Conservation (phyloP, 768 basidiomycete species). For the Lyophyllum atratum region DNA sequence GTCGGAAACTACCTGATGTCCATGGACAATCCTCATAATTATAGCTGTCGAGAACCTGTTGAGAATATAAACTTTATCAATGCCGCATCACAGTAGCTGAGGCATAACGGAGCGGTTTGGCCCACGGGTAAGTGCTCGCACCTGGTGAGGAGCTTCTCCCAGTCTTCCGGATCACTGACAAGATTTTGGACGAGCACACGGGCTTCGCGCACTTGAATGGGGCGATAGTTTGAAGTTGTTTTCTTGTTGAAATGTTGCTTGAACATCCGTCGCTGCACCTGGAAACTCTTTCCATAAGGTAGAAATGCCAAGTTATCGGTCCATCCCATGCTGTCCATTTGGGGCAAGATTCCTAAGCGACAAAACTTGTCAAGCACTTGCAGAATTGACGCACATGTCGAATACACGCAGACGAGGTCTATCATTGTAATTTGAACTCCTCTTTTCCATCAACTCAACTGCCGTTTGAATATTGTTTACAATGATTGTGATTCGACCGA, state of each 20-base stretch:
- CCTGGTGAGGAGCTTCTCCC: background rate
- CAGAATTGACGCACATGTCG: too few relatives aligned
- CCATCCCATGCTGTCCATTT: constrained; percentile 11
- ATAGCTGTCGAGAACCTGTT: constrained; percentile 17
- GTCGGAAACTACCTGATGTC: constrained; percentile 14
- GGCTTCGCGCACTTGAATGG: constrained; percentile 8
- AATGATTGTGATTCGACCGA: background rate
- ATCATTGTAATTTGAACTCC: background rate
- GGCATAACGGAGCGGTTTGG: too few relatives aligned
- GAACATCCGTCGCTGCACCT: constrained; percentile 10
- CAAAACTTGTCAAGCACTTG: too few relatives aligned
- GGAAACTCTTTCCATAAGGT: constrained; percentile 8
- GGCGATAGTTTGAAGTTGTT: constrained; percentile 1
- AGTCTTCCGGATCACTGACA: background rate
- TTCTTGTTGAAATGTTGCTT: constrained; percentile 10
- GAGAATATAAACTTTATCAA: background rate
- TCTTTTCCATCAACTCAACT: background rate
- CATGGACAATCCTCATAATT: constrained; percentile 17
- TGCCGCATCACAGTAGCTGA: background rate
- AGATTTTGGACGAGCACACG: constrained; percentile 4
- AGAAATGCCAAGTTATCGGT: constrained; percentile 1
- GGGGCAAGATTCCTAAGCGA: too few relatives aligned
- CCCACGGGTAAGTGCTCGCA: too few relatives aligned
- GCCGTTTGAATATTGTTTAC: background rate
- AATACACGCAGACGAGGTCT: background rate